phyloP scores from a whole-genome alignment of 2,329 filamentous ascomycete species.

The Aspergillus luchuensis region DNA sequence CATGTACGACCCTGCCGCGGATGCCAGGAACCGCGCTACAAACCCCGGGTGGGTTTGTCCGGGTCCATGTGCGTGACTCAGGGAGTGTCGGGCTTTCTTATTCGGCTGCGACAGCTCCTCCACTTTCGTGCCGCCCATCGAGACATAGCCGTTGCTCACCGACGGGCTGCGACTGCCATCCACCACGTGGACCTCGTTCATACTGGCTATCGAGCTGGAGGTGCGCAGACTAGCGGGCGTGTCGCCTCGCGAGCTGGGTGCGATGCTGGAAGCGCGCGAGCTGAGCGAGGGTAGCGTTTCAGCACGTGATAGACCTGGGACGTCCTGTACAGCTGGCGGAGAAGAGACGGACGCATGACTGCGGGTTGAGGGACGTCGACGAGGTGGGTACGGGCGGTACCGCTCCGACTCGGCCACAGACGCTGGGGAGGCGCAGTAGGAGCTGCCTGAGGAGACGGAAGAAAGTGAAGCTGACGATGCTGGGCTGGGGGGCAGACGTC shows the following conservation, averaged over 20 bases:
- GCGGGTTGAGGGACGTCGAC: conserved; percentile 34
- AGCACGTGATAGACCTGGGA: conserved; percentile 45
- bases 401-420: conserved; percentile 38
- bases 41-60: conserved; percentile 32
- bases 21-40: conserved; percentile 47
- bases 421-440: conserved; percentile 23
- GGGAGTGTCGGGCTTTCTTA: conserved; percentile 44
- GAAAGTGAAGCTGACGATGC: conserved; percentile 28
- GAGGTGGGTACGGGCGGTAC: conserved; percentile 39
- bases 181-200: conserved; percentile 36
- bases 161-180: conserved; percentile 39
- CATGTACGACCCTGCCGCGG: conserved; percentile 46
- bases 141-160: conserved; percentile 39
- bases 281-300: conserved; percentile 44
- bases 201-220: conserved; percentile 38
- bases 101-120: conserved; percentile 42
- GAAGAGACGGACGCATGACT: conserved; percentile 41
- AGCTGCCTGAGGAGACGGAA: conserved; percentile 21
- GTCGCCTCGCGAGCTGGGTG: conserved; percentile 44
- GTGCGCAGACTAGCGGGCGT: conserved; percentile 48
- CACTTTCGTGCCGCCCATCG: conserved; percentile 38
- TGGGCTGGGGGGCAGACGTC: conserved; percentile 32
- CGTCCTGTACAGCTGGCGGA: conserved; percentile 47
- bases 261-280: conserved; percentile 48
- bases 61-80: conserved; percentile 16